phyloP scores from a whole-genome alignment of 2,329 filamentous ascomycete species.

The Beauveria medogensis region DNA sequence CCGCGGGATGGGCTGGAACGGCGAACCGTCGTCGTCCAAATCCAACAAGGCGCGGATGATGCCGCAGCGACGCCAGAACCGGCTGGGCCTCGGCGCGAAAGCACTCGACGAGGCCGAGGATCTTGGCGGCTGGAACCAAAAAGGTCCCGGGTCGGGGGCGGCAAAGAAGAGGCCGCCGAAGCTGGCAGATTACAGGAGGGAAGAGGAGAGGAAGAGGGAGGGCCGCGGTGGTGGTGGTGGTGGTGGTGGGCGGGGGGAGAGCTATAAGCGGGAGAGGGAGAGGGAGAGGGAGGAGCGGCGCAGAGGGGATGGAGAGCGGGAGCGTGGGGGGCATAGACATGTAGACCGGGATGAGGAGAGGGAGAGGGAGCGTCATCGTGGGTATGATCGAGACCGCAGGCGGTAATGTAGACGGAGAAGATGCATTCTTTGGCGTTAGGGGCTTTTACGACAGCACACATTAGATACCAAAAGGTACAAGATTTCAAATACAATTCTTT shows the following conservation, averaged over 20 bases:
- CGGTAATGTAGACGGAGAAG: constrained; percentile 13
- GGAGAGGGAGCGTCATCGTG: constrained; percentile 18
- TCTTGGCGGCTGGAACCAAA: constrained; percentile 72
- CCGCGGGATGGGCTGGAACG: constrained; percentile 94
- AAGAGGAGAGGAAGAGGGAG: constrained; percentile 37
- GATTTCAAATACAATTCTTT: neutral
- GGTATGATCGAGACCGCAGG: constrained; percentile 18
- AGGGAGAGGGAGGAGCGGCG: constrained; percentile 28
- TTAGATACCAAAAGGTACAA: neutral
- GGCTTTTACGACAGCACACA: constrained; percentile 5
- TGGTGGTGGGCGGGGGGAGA: constrained; percentile 17
- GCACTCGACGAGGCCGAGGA: constrained; percentile 65
- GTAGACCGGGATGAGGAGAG: constrained; percentile 16
- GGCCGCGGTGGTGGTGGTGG: constrained; percentile 28
- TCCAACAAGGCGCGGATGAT: constrained; percentile 58
- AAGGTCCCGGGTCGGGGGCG: constrained; percentile 32
- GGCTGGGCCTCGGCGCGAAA: constrained; percentile 84
- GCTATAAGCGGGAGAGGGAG: constrained; percentile 40
- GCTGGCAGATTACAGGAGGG: constrained; percentile 42
- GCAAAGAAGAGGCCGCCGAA: constrained; percentile 30
- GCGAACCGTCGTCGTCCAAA: constrained; percentile 36
- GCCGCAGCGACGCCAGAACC: constrained; percentile 57
- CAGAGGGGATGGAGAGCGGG: constrained; percentile 25
- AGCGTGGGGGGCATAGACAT: constrained; percentile 18
- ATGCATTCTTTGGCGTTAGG: constrained; percentile 15